phyloP scores from a whole-genome alignment of 495 filamentous ascomycete genomes.

The Astrocystis sublimbata region DNA sequence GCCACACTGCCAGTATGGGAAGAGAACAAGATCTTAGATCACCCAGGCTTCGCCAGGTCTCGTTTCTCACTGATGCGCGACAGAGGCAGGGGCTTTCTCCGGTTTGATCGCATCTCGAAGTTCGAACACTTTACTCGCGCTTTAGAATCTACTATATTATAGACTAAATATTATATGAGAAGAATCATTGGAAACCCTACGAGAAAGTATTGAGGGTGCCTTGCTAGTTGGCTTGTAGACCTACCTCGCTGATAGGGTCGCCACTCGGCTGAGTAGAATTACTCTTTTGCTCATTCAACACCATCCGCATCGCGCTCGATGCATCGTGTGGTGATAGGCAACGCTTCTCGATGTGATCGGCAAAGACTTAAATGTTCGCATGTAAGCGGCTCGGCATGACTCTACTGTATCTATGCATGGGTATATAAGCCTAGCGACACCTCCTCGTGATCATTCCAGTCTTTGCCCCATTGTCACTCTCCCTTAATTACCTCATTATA shows the following conservation, averaged over 20 bases:
- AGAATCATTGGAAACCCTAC: too few species aligned
- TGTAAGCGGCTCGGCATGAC: neutral
- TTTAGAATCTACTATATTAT: too few species aligned
- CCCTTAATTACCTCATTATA: neutral
- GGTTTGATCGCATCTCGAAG: slow-evolving; percentile 11
- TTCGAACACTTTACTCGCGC: neutral
- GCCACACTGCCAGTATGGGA: slow-evolving; percentile 14
- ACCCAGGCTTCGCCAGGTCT: slow-evolving; percentile 25
- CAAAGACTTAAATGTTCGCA: neutral
- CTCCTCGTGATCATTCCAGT: neutral
- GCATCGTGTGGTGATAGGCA: neutral
- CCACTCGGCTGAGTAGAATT: slow-evolving; percentile 4
- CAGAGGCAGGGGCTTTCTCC: slow-evolving; percentile 16
- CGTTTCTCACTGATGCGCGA: slow-evolving; percentile 25
- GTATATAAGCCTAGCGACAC: neutral
- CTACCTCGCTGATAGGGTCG: neutral
- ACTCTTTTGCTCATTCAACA: neutral
- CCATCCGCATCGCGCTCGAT: neutral
- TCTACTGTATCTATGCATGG: neutral
- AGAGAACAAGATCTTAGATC: slow-evolving; percentile 13
- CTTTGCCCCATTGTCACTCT: neutral
- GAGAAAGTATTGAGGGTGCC: too few species aligned
- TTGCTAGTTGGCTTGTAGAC: too few species aligned
- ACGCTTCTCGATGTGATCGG: neutral
- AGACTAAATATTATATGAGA: too few species aligned